Evolutionary conservation across 805 yeast genomes (phyloP), one percentile per base, ranked within the genome.

Genomic region (Saturnispora sanitii): DNA sequence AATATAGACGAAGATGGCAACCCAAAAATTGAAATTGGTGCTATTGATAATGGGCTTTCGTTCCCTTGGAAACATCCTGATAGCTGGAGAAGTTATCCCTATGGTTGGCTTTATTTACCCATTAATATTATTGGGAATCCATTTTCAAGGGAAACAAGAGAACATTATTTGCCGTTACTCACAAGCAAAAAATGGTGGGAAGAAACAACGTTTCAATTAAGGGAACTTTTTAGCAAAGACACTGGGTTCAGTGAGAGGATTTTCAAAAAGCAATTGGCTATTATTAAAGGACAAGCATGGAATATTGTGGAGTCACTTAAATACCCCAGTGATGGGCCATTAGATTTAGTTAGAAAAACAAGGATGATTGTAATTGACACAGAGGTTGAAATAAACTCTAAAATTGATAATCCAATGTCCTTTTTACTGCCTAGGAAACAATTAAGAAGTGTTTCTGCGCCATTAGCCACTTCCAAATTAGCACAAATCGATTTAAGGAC

Each of bases 11-110:
- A 4, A 15, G 13, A 21, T 33, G 36, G 36, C 2, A 35, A 41
- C 18, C 79, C 80, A 0, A 42, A 31, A 1, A 44, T 81, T 12
- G 67, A 63, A 38, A 65, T 81, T 23, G 86, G 84, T 2, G 90
- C 88, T 1, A 81, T 81, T 34, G 88, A 81, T 51, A 78, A 83
- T 13, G 87, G 87, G 0, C 62, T 81, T 23, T 68, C 87, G 0
- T 80, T 77, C 49, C 88, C 90, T 4, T 81, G 86, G 86, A 80
- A 81, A 51, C 85, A 79, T 48, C 88, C 88, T 0, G 83, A 81
- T 56, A 86, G 79, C 52, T 79, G 87, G 85, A 60, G 88, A 41
- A 77, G 84, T 1, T 81, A 77, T 49, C 88, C 88, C 0, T 81
- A 71, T 58, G 88, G 88, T 0, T 81, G 90, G 90, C 58, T 81